Evolutionary conservation across 352 stramenopile species (phyloP), one percentile per base, ranked within the genome.

Genomic region (Globisporangium rhizosaccharum): DNA sequence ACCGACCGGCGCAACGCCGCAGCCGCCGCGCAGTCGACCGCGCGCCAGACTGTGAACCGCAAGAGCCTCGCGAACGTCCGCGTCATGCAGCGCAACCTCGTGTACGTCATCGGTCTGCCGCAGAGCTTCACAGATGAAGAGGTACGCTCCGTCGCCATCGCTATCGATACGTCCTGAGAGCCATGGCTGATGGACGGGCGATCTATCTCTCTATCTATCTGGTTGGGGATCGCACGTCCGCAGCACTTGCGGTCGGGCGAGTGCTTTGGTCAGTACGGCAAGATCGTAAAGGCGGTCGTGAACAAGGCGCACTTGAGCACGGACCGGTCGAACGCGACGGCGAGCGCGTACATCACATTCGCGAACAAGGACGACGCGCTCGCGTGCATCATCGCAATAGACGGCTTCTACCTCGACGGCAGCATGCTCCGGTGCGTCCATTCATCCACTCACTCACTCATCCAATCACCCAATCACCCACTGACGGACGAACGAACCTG

Each of bases 301-400:
- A 98, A 97, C 67, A 93, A 96, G 61, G 65, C 75, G 33, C 82
- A 90, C 51, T 59, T 92, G 59, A 87, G 70, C 47, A 65, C 70
- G 44, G 85, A 93, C 60, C 71, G 85, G 41, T 72, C 71, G 4
- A 88, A 90, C 57, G 79, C 82, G 23, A 89, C 80, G 2, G 90
- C 82, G 49, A 96, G 89, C 64, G 93, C 91, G 15, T 98, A 98
- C 77, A 93, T 98, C 58, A 98, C 93, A 37, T 98, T 97, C 64
- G 75, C 76, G 25, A 80, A 84, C 59, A 88, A 96, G 59, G 87
- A 97, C 26, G 88, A 98, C 61, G 93, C 93, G 37, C 68, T 94
- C 20, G 84, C 76, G 44, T 94, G 87, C 65, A 98, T 98, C 63
- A 72, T 96, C 56, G 85, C 88, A 54, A 89, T 98, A 66, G 90